Conservation (phyloP, 2,329 filamentous ascomycete species). For the Tolypocladium inflatum region DNA sequence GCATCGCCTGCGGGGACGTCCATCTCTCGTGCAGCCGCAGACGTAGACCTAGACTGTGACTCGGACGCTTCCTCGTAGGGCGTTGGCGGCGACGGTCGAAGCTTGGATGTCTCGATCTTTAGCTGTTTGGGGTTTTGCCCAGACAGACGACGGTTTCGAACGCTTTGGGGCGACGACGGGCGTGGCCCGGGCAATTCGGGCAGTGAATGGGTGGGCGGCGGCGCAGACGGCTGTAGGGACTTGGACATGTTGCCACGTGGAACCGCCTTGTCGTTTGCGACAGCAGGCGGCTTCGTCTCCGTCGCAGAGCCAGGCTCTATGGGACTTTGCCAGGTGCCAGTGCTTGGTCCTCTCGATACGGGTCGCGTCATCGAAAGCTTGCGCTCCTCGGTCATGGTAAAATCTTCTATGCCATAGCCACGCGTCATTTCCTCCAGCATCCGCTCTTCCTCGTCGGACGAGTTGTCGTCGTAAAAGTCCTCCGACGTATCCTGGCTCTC, state of each 20-base stretch:
- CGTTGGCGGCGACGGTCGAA: slow-evolving; percentile 13
- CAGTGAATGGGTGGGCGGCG: slow-evolving; percentile 39
- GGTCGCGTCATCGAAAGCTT: slow-evolving; percentile 42
- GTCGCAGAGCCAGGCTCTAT: slow-evolving; percentile 26
- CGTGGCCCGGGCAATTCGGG: slow-evolving; percentile 31
- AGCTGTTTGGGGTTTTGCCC: slow-evolving; percentile 72
- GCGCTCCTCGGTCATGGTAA: slow-evolving; percentile 47
- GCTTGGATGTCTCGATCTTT: slow-evolving; percentile 68
- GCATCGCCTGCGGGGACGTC: slow-evolving; percentile 4
- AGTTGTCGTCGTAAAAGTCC: slow-evolving; percentile 54
- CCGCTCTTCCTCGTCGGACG: slow-evolving; percentile 64
- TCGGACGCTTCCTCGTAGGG: slow-evolving; percentile 2
- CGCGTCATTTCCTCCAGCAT: slow-evolving; percentile 81
- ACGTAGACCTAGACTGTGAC: neutral
- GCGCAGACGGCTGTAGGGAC: slow-evolving; percentile 21
- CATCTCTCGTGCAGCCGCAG: neutral
- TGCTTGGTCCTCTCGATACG: slow-evolving; percentile 67
- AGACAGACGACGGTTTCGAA: slow-evolving; percentile 70
- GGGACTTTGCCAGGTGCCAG: slow-evolving; percentile 73
- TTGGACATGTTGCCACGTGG: slow-evolving; percentile 9
- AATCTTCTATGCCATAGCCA: slow-evolving; percentile 75
- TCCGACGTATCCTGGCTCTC: slow-evolving; percentile 24
- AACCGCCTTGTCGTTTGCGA: slow-evolving; percentile 53
- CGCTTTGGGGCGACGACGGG: slow-evolving; percentile 34
- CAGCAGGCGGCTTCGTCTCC: slow-evolving; percentile 51